These are phyloP conservation scores for Xylariaceae sp. DNA, from an alignment of 2,329 filamentous ascomycete species.

Conservation along the genomic window DNA sequence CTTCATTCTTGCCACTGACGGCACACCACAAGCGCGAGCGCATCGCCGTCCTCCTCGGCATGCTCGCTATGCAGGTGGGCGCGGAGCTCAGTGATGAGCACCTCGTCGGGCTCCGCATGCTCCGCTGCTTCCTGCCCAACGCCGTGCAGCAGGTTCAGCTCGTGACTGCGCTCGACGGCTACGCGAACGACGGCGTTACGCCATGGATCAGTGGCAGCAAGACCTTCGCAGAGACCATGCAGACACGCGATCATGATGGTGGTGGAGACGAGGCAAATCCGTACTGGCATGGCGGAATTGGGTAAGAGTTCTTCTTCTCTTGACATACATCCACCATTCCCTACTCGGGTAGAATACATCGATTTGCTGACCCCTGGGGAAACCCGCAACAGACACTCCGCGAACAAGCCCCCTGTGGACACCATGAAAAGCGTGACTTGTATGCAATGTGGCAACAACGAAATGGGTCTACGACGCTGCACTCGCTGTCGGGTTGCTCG, in stretches of 20 bases:
- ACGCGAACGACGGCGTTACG: slow-evolving; percentile 23
- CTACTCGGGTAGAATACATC: not conserved
- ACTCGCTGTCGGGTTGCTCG: not conserved
- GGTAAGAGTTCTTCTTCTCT: slow-evolving; percentile 10
- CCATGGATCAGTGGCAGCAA: slow-evolving; percentile 21
- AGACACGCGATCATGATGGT: not conserved
- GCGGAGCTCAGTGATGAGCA: slow-evolving; percentile 17
- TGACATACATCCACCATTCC: not conserved
- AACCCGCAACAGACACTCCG: not conserved
- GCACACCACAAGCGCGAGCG: slow-evolving; percentile 17
- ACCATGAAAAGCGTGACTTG: not conserved
- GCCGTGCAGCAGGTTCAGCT: not conserved
- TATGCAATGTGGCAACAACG: not conserved
- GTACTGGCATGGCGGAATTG: slow-evolving; percentile 23
- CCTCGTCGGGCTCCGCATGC: slow-evolving; percentile 10
- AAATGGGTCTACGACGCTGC: not conserved
- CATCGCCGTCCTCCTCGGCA: slow-evolving; percentile 18
- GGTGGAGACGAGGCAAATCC: slow-evolving; percentile 15
- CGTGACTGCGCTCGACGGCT: slow-evolving; percentile 9
- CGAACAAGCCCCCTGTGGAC: not conserved
- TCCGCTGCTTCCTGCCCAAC: slow-evolving; percentile 8
- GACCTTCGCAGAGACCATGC: not conserved
- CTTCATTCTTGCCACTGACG: slow-evolving; percentile 8
- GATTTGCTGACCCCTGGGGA: not conserved
- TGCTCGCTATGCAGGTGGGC: slow-evolving; percentile 22